Evolutionary conservation across 345 rosid genomes (phyloP).

Genomic region (Camelina sativa): DNA sequence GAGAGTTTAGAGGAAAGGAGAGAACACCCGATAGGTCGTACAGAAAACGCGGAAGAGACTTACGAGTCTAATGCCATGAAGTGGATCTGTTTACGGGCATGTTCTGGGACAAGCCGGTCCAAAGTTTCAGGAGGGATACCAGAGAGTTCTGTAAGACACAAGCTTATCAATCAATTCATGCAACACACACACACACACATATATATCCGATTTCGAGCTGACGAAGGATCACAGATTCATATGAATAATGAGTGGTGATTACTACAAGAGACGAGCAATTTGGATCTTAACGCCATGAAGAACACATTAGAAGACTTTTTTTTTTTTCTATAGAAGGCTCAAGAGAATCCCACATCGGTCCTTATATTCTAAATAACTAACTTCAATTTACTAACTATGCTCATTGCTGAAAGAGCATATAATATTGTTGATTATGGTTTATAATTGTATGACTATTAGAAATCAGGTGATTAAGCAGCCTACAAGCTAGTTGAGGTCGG

Average conservation of each 20-base stretch:
- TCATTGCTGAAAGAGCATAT: background rate
- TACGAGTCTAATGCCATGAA: slow-evolving; percentile 85
- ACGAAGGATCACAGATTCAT: background rate
- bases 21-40: background rate
- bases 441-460: background rate
- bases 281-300: background rate
- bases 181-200: background rate
- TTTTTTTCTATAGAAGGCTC: no score
- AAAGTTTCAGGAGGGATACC: slow-evolving; percentile 64
- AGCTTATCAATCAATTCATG: background rate
- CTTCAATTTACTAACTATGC: background rate
- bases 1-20: slow-evolving; percentile 5
- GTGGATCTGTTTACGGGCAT: slow-evolving; percentile 82
- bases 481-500: no score
- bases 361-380: background rate
- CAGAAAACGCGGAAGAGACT: background rate
- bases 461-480: background rate
- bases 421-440: background rate
- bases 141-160: slow-evolving; percentile 57
- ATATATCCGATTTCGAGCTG: background rate
- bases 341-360: background rate
- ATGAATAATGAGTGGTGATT: background rate
- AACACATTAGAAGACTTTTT: background rate
- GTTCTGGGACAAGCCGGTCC: slow-evolving; percentile 74
- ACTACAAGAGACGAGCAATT: background rate